Evolutionary conservation across 1,284 basidiomycete genomes (phyloP), one percentile per base, ranked within the genome.

Genomic region (Heterobasidion parviporum): DNA sequence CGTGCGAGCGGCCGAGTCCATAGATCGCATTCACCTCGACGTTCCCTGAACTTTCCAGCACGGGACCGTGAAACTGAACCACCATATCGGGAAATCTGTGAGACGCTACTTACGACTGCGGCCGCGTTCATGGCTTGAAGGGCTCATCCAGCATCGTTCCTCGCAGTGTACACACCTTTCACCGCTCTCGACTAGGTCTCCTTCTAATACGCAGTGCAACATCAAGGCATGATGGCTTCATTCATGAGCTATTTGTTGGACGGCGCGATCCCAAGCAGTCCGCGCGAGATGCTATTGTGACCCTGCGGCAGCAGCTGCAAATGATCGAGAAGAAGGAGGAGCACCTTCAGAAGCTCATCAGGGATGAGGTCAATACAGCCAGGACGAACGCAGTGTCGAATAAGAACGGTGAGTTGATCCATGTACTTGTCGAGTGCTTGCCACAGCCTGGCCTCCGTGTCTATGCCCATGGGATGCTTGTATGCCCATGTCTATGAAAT

Each of bases 261-360:
- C 79, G 83, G 63, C 84, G 84, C 68, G 89, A 94, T 69, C 77
- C 88, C 36, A 90, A 89, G 69, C 82, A 87, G 70, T 77, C 82
- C 38, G 85, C 92, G 38, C 80, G 92, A 64, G 89, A 94, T 68
- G 89, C 94, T 50, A 96, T 96, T 69, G 89, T 96, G 58, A 79
- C 75, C 36, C 78, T 96, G 63, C 82, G 94, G 64, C 86, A 93
- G 72, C 90, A 94, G 69, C 80, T 95, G 60, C 84, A 95, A 72
- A 90, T 98, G 85, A 87, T 99, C 63, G 94, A 98, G 81, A 99
- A 98, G 92, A 98, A 98, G 79, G 97, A 99, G 77, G 95, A 98
- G 72, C 81, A 92, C 72, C 77, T 98, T 61, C 87, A 91, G 78
- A 94, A 92, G 81, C 95, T 97, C 86, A 94, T 99, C 64, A 94